Percentiles rank a stretch among this genome's conserved stretches.
phyloP scores from a whole-genome alignment of 805 yeast species.

The Hagleromyces aurorensis region DNA sequence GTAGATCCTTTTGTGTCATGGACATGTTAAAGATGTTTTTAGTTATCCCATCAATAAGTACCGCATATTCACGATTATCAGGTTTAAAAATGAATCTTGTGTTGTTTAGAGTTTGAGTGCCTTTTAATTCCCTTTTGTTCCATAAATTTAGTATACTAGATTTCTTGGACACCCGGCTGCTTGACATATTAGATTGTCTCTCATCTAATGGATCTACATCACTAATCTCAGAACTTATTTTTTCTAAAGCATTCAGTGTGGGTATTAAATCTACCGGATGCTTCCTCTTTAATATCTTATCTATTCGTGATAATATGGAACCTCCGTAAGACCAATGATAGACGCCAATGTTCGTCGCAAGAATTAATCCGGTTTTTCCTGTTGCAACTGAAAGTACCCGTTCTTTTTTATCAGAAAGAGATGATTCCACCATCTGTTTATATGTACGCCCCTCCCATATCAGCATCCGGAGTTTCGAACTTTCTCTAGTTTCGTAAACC shows the following conservation, averaged over 20 bases:
- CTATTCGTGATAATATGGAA: conserved; percentile 12
- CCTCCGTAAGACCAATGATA: conserved; percentile 21
- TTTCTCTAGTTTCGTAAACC: conserved; percentile 13
- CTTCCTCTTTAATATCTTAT: conserved; percentile 14
- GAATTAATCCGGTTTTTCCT: conserved; percentile 11
- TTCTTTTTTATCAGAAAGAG: conserved; percentile 16
- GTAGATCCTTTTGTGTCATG: conserved; percentile 4
- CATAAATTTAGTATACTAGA: conserved; percentile 18
- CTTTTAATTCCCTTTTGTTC: conserved; percentile 7
- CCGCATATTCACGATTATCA: conserved; percentile 2
- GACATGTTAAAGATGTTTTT: conserved; percentile 12
- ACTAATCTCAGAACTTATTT: conserved; percentile 1
- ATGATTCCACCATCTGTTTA: conserved; percentile 19
- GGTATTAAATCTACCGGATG: conserved; percentile 17
- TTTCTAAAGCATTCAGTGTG: conserved; percentile 14
- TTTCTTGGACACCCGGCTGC: conserved; percentile 11
- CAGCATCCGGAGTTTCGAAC: conserved; percentile 19
- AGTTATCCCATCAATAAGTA: conserved; percentile 19
- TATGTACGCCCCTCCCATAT: conserved; percentile 26
- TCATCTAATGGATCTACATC: too few species aligned
- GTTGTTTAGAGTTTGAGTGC: background rate
- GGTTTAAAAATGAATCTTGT: conserved; percentile 16
- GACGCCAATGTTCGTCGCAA: conserved; percentile 18
- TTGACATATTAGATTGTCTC: conserved; percentile 8
- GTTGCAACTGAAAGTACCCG: conserved; percentile 14